A percentile compares a stretch with the other conserved stretches of the same genome.
Conservation (phyloP, 768 basidiomycete species). For the Hirschioporus abietinus region DNA sequence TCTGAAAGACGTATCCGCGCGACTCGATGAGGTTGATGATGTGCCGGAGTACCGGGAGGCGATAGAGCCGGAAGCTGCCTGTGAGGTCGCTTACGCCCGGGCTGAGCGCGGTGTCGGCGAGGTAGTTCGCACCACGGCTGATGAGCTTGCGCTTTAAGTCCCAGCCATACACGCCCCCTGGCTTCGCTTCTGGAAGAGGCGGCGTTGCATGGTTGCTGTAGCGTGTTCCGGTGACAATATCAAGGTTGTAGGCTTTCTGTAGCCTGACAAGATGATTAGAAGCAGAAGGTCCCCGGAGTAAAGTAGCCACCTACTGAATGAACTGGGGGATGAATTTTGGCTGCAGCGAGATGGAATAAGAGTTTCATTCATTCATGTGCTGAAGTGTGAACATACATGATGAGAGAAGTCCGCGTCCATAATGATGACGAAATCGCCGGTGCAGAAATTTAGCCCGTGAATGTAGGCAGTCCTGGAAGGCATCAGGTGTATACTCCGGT, state of each 20-base stretch:
- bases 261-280: constrained; percentile 39
- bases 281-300: neutral
- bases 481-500: constrained; percentile 5
- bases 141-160: constrained; percentile 86
- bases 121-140: constrained; percentile 83
- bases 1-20: constrained; percentile 94
- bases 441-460: constrained; percentile 83
- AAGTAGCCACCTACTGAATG: constrained; percentile 50
- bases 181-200: constrained; percentile 47
- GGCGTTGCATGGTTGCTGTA: constrained; percentile 66
- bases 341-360: constrained; percentile 30
- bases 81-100: constrained; percentile 90
- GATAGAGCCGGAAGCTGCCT: constrained; percentile 88
- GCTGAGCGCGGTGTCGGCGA: constrained; percentile 78
- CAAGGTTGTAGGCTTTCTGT: constrained; percentile 81
- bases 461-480: constrained; percentile 81
- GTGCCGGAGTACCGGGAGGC: constrained; percentile 66
- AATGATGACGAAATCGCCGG: constrained; percentile 91
- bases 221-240: constrained; percentile 91
- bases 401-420: constrained; percentile 98
- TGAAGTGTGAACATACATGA: constrained; percentile 53
- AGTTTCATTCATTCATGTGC: neutral
- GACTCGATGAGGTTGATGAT: constrained; percentile 83
- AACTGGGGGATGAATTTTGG: constrained; percentile 95
- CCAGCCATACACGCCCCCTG: constrained; percentile 91